Evolutionary conservation across 129 eudicot genomes (phyloP), one percentile per base, ranked within the genome.

Genomic region (Mikania micrantha): DNA sequence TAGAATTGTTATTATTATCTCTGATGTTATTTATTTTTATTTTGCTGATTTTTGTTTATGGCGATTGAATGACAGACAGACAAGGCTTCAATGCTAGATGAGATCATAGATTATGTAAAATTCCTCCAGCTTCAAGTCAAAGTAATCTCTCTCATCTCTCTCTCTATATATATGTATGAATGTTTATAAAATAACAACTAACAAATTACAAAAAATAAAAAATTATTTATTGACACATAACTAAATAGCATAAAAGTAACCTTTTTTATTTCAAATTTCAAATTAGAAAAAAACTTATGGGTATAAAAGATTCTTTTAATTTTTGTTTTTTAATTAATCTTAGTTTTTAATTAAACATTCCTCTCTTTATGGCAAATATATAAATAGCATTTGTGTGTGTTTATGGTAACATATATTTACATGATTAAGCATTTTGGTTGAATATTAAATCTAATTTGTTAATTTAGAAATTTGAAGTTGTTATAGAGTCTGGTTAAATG

Each of bases 41-140:
- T 36, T 45, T 75, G 71, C 54, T 57, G 49, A 71, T 54, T 52
- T 36, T 68, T 25, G 61, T 64, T 49, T 62, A 76, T n/a, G 39
- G 64, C n/a, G 62, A 50, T 74, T 80, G 82, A 83, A 80, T 83
- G 90, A 83, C 97, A 91, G 97, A 91, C 97, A 41, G 97, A 91
- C 87, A 91, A 91, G 80, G 96, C 97, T 77, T 91, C 97, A 60
- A 91, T 91, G 97, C 88, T 91, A 20, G 97, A 91, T 85, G 97
- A 91, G 88, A 91, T 91, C 85, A 91, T 91, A 83, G 97, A 91
- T 84, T 91, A 91, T 88, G 96, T 91, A 57, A 91, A 91, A 81
- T 91, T 91, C 77, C 94, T 91, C 76, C 97, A 88, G 90, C 94
- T 91, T 74, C 97, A 91, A 91, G 97, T 91, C 96, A 91, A 91